Conservation (phyloP, 208 protist genomes). For the Acanthamoeba divionensis region DNA sequence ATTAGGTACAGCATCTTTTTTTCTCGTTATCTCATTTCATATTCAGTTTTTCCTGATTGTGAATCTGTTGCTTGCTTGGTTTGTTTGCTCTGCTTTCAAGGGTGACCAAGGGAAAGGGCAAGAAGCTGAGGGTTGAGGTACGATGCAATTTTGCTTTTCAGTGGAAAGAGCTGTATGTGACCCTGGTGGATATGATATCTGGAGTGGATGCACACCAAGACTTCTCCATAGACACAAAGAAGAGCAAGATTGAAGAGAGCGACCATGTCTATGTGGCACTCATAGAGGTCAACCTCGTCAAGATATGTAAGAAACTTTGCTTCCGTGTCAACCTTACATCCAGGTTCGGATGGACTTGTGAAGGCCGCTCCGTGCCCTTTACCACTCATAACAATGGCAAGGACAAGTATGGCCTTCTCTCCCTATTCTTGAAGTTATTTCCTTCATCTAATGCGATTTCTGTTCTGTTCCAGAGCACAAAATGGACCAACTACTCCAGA, state of each 20-base stretch:
- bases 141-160: neutral
- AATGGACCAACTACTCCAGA: no score
- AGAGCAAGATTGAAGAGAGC: conserved; percentile 28
- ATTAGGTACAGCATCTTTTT: neutral
- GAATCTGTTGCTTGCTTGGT: neutral
- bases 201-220: neutral
- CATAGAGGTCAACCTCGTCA: conserved; percentile 33
- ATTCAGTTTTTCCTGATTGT: neutral
- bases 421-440: no score
- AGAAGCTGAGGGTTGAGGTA: neutral
- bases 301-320: neutral
- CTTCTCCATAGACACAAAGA: neutral
- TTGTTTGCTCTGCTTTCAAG: neutral
- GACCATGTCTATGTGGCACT: neutral
- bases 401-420: no score
- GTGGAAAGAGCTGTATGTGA: neutral
- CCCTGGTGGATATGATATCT: neutral
- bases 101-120: conserved; percentile 42
- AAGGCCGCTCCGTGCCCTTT: neutral
- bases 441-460: no score
- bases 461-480: no score
- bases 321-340: neutral
- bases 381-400: conserved; percentile 35
- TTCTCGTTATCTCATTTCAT: neutral
- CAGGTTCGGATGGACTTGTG: neutral